Base-by-base conservation (phyloP, 192 early-diverging fungal species). In the Coemansia sp. region DNA sequence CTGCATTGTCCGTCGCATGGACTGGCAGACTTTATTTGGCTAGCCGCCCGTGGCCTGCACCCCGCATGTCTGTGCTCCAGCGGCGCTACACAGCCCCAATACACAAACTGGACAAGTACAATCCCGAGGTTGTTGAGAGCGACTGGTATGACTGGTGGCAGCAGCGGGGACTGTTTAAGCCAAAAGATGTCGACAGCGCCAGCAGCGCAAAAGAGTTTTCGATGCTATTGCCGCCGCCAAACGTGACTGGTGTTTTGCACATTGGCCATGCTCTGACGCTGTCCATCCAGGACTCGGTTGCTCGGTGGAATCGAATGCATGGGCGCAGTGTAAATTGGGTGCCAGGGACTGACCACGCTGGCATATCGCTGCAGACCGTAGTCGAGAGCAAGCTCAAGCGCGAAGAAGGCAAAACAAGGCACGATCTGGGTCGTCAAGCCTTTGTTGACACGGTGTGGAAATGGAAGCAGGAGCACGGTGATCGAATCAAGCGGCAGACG, bases 71-170 rank as follows among this genome's bases (percentile, higher is more conserved):
- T 50, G 7, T 24, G 26, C 7, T 29, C 4, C 46, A 24, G n/a
- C 58, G 59, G 36, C 35, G 41, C 36, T 66, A 72, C 36, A 60
- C 53, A 14, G 67, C 76, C 8, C 76, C 76, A 12, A 53, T 70
- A 19, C 76, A 79, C 67, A 56, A 43, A 29, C 66, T 73, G 52
- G 67, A 72, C 41, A 73, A 79, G 40, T 79, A 79, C 64, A 37
- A 37, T 4, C 70, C 76, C 10, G 36, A 65, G 24, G 44, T 75
- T 2, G 92, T 98, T 8, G 95, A 98, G 62, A 71, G 87, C 53
- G 93, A 91, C 11, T 97, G 94, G 95, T 98, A 98, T 58, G 85
- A 87, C 24, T 98, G 94, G 93, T 98, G 95, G 95, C 92, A 95
- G 60, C 82, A 86, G 43, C 82, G 84, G 59, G 71, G 77, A 6